Base-by-base conservation (phyloP, 192 early-diverging fungal species). In the Lunasporangiospora selenospora region DNA sequence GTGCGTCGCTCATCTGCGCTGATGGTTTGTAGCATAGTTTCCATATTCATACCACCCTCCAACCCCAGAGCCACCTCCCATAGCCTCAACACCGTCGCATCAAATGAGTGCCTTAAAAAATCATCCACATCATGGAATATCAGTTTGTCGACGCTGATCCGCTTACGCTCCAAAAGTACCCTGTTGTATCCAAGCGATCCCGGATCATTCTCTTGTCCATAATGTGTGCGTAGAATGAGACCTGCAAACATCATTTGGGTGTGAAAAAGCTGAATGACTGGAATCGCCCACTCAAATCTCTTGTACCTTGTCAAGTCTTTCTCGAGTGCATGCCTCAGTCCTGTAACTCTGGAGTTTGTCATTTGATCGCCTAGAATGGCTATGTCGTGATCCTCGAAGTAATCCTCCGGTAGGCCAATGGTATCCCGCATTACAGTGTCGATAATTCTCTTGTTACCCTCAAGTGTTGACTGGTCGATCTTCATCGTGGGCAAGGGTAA, bases 111-210 rank as follows among this genome's bases (percentile, higher is more conserved):
- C 8, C 57, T 42, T 12, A 58, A 45, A 10, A 58, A 26, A 42
- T 58, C 57, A 18, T 58, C 44, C 27, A 24, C 34, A 8, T 42
- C 57, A 58, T 58, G 57, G 23, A 47, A 58, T 5, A 47, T 44
- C 2, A 33, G 43, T 5, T 58, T 58, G 18, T 58, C 57, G 21
- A 10, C 29, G 15, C 1, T 13, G 2, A 46, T 4, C 6, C 45
- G 45, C 45, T 46, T 46, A 8, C 45, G 18, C 10, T 26, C 45
- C 18, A 46, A 26, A 19, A 46, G 23, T 26, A 13, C 21, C 3
- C 23, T 33, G 5, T 31, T 45, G 18, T n/a, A 21, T 2, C 13
- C 57, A 7, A 58, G n/a, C 29, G 57, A 58, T 33, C 57, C 57
- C 4, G 42, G 57, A 26, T 13, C 19, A 1, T 1, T 11, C 6